These are phyloP conservation scores for Telopea speciosissima DNA, from an alignment of 177 flowering plant genomes.

Conservation along the genomic window DNA sequence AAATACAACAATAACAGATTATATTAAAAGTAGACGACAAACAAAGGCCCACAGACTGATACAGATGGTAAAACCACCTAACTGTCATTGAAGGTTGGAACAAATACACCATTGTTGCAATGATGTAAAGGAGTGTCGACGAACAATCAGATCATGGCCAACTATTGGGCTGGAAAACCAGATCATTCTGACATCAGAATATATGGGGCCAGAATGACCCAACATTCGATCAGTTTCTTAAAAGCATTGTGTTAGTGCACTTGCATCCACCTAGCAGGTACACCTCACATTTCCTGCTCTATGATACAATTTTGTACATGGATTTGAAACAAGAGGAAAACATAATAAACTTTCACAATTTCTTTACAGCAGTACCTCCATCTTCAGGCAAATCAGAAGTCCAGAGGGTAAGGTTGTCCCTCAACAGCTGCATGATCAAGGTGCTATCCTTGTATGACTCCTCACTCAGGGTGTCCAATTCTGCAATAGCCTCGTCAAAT, in stretches of 20 bases:
- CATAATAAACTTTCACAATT: background rate
- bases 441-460: constrained; percentile 48
- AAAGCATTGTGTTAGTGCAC: background rate
- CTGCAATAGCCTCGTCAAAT: constrained; percentile 42
- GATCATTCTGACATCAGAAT: too few relatives aligned
- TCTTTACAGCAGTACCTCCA: constrained; percentile 24
- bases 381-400: constrained; percentile 44
- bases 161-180: too few relatives aligned
- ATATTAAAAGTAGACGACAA: too few relatives aligned
- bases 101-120: background rate
- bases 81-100: background rate
- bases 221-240: too few relatives aligned
- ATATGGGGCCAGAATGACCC: too few relatives aligned
- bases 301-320: background rate
- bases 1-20: too few relatives aligned
- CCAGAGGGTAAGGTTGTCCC: constrained; percentile 45
- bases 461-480: constrained; percentile 36
- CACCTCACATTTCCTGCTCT: background rate
- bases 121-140: too few relatives aligned
- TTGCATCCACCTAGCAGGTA: background rate
- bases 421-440: constrained; percentile 41
- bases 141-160: too few relatives aligned
- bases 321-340: too few relatives aligned
- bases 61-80: background rate
- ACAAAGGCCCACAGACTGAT: too few relatives aligned